phyloP scores from a whole-genome alignment of 73 alveolate species.

The Effrenium voratum region DNA sequence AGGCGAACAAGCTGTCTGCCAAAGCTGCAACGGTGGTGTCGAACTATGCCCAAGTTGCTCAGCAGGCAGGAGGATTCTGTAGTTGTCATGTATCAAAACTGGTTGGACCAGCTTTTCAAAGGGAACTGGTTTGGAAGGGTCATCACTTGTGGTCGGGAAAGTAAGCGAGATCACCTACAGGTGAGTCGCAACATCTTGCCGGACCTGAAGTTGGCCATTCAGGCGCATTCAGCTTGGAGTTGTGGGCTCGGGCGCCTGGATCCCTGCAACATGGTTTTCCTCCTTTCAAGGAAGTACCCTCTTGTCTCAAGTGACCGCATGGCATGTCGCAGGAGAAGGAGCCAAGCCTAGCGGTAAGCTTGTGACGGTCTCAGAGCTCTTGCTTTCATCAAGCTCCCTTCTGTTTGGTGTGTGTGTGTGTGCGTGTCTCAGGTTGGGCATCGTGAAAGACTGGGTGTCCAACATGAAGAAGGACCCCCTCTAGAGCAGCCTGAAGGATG shows the following conservation, averaged over 20 bases:
- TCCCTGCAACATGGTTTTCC: no score
- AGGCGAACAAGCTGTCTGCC: slow-evolving; percentile 80
- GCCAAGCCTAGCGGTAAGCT: slow-evolving; percentile 76
- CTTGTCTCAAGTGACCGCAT: no score
- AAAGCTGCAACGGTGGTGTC: slow-evolving; percentile 84
- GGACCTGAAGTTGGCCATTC: slow-evolving; percentile 85
- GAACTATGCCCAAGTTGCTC: slow-evolving; percentile 89
- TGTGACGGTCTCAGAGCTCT: neutral
- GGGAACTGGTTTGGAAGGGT: neutral
- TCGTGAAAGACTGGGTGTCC: slow-evolving; percentile 87
- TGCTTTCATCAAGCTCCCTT: neutral
- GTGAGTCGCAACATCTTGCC: slow-evolving; percentile 88
- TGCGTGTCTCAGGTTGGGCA: slow-evolving; percentile 40
- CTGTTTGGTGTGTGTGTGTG: neutral
- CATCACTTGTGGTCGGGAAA: neutral
- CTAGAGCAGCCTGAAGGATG: neutral
- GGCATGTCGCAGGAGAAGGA: slow-evolving; percentile 46
- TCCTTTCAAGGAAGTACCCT: no score
- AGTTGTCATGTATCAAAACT: neutral
- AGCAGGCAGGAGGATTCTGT: slow-evolving; percentile 1
- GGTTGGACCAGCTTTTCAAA: no score
- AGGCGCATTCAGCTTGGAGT: no score
- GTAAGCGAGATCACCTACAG: neutral
- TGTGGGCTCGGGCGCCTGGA: no score
- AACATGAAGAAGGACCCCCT: slow-evolving; percentile 67